A percentile compares a stretch with the other conserved stretches of the same genome.
These are phyloP conservation scores for Coffea humblotiana DNA, from an alignment of 305 asterid genomes.

Conservation along the genomic window DNA sequence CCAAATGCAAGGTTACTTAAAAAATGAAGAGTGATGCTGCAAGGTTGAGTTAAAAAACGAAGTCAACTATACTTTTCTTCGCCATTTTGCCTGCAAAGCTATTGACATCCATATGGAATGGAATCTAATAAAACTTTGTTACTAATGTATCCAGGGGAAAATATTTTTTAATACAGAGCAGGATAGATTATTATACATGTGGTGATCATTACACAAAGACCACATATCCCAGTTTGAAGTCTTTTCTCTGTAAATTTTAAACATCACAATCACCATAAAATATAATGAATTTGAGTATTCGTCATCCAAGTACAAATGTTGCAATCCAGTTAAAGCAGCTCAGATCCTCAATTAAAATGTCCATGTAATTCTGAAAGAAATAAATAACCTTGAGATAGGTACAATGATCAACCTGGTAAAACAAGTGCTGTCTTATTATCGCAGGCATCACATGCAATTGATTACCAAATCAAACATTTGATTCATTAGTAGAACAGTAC, in stretches of 20 bases:
- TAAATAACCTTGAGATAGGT: not conserved
- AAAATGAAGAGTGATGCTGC: too few relatives aligned
- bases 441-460: not conserved
- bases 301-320: not conserved
- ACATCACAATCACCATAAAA: not conserved
- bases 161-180: not conserved
- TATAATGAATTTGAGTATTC: not conserved
- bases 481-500: too few relatives aligned
- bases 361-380: not conserved
- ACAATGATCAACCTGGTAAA: not conserved
- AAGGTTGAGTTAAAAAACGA: not conserved
- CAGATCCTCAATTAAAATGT: not conserved
- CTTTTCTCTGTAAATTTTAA: not conserved
- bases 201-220: not conserved
- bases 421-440: not conserved
- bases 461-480: not conserved
- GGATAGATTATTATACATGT: not conserved
- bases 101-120: not conserved
- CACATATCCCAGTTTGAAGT: not conserved
- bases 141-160: not conserved
- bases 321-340: not conserved
- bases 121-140: not conserved
- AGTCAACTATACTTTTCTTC: not conserved
- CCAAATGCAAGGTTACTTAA: not conserved
- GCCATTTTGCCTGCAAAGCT: not conserved